Base-by-base conservation (phyloP, 441 rosid species). In the Isatis lusitanica region DNA sequence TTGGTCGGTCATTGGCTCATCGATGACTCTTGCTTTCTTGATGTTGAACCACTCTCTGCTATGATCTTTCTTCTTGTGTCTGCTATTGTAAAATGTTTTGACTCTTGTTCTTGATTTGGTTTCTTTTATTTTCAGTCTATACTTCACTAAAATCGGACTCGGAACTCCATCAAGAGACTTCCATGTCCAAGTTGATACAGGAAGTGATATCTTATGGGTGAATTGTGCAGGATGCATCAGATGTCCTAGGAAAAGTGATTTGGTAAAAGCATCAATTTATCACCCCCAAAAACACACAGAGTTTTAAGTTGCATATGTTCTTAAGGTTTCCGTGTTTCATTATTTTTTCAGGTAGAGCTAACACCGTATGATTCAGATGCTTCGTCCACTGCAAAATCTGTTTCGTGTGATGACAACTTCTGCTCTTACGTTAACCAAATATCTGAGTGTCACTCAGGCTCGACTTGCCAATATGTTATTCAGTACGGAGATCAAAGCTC, bases 131-230 rank as follows among this genome's bases (percentile, higher is more conserved):
- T 82, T 76, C 78, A 92, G 99, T 75, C 83, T 95, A 43, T 95
- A 95, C 84, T 95, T 87, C 52, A 78, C 94, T 11, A 84, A 88
- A 76, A 88, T 95, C 71, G 93, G 87, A 39, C 80, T 95, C 0
- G 98, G 97, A 56, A 86, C 80, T 53, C 99, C 97, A 38, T 44
- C 94, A 28, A 82, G 83, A 79, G 87, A 91, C 56, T 91, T 69
- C 73, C 85, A 73, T 52, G 99, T 95, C 50, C 99, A 95, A 81
- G 92, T 95, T 67, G 99, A 95, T 75, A 90, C 97, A 13, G 98
- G 98, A 77, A 95, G 99, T 74, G 98, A 92, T 80, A 82, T 85
- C 70, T 79, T 95, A 4, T 95, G 98, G 98, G 94, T 95, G 74
- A 92, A 95, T 70, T 95, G 97, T 66, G 85, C 75, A 18, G 89